Percentiles rank a stretch among this genome's conserved stretches.
These are phyloP conservation scores for Crepidotus variabilis DNA, from an alignment of 768 basidiomycete genomes.

Conservation along the genomic window DNA sequence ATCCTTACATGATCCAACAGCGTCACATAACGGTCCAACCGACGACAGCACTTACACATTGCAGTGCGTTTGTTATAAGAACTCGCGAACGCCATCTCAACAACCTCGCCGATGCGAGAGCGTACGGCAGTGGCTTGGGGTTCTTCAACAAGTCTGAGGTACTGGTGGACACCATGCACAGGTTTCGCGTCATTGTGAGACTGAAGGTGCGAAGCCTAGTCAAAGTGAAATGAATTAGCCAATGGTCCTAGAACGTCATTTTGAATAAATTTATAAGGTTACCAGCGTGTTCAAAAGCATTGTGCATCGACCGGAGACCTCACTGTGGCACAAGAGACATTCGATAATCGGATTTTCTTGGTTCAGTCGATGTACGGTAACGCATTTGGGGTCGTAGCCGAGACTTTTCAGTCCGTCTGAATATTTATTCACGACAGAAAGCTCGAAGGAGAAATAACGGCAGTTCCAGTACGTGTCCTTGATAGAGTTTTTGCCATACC, in stretches of 20 bases:
- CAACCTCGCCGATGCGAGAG: background rate
- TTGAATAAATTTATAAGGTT: background rate
- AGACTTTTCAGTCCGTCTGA: no score
- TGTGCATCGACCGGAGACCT: background rate
- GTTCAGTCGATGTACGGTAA: no score
- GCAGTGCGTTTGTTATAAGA: background rate
- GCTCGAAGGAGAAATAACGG: no score
- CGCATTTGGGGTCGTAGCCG: no score
- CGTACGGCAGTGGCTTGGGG: background rate
- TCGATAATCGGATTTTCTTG: background rate
- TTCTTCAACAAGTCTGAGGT: background rate
- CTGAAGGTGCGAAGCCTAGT: background rate
- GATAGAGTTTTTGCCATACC: no score
- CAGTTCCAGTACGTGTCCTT: no score
- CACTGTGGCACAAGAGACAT: background rate
- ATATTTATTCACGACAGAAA: no score
- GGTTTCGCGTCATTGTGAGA: background rate
- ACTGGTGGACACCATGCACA: background rate
- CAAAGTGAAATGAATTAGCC: background rate
- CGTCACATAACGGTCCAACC: background rate
- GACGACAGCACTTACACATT: background rate
- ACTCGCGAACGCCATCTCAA: background rate
- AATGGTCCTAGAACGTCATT: background rate
- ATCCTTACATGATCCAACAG: background rate
- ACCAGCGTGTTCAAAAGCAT: background rate